A percentile compares a stretch with the other conserved stretches of the same genome.
phyloP scores from a whole-genome alignment of 768 basidiomycete species.

The Termitomyces sp. region DNA sequence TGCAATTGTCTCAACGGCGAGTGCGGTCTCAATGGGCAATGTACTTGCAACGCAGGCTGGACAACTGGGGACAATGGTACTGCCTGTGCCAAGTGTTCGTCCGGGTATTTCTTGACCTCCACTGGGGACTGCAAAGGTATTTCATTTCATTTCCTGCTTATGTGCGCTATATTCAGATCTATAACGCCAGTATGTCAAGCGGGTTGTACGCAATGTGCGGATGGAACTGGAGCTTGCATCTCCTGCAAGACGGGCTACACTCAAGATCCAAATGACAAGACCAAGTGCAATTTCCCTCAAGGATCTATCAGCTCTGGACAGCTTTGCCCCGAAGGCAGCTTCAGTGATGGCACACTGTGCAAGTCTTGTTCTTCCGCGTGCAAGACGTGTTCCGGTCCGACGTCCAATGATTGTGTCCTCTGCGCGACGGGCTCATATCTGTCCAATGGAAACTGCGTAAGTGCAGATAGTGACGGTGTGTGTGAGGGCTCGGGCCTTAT shows the following conservation, averaged over 20 bases:
- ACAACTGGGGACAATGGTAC: slow-evolving; percentile 65
- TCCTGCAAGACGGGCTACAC: slow-evolving; percentile 70
- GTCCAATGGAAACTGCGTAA: slow-evolving; percentile 68
- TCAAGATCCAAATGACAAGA: slow-evolving; percentile 57
- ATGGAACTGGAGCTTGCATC: slow-evolving; percentile 63
- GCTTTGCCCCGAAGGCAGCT: slow-evolving; percentile 63
- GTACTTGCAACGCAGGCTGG: slow-evolving; percentile 77
- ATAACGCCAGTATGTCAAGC: slow-evolving; percentile 54
- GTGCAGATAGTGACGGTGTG: slow-evolving; percentile 59
- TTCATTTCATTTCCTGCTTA: slow-evolving; percentile 13
- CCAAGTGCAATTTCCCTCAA: slow-evolving; percentile 54
- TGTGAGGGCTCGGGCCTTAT: slow-evolving; percentile 69
- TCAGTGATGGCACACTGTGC: slow-evolving; percentile 49
- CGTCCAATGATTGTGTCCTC: slow-evolving; percentile 64
- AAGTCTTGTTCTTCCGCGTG: slow-evolving; percentile 59
- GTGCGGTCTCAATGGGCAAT: slow-evolving; percentile 65
- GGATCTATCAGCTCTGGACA: slow-evolving; percentile 46
- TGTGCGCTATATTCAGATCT: not conserved
- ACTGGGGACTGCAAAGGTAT: slow-evolving; percentile 71
- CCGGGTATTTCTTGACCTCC: slow-evolving; percentile 69
- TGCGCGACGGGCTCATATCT: slow-evolving; percentile 60
- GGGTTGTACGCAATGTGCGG: slow-evolving; percentile 68
- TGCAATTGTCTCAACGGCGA: slow-evolving; percentile 84
- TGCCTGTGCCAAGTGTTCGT: slow-evolving; percentile 66
- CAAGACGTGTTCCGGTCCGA: slow-evolving; percentile 61